Evolutionary conservation across 257 asterid genomes (phyloP), one percentile per base, ranked within the genome.

Genomic region (Capsicum pubescens): DNA sequence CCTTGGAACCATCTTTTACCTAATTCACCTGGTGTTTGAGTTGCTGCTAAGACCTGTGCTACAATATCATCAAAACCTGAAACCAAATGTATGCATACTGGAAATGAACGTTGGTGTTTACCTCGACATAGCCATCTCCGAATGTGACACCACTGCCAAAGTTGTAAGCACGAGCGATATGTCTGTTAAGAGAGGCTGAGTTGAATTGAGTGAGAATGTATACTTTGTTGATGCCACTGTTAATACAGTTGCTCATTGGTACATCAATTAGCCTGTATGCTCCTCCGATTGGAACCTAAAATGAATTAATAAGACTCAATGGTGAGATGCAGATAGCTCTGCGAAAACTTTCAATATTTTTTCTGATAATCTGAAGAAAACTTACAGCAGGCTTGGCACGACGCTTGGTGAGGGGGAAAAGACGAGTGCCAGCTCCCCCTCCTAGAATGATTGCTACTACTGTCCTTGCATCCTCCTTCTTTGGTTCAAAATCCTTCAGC

Each of bases 381-480:
- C 97, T 90, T 85, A 96, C 99, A 16, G 99, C 99, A 82, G 99
- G 98, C 89, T 96, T 96, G 69, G 99, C 99, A 3, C 98, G 93
- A 42, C 95, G 98, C 85, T 94, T 96, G 5, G 99, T 96, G 76
- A 94, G 98, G 7, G 99, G 99, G 87, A 94, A 96, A 61, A 94
- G 92, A 68, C 97, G 98, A 54, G 99, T 96, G n/a, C 99, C 99
- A 4, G 99, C 99, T 57, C 99, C 98, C 15, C 99, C 99, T 83
- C 99, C 99, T 2, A 96, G 94, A 84, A 96, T 96, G 82, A 96
- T 89, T 58, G 99, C 96, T 72, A 90, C 95, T 19, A 93, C 99
- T 0, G 95, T 94, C 87, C 91, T 96, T 12, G 98, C 83, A 66
- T 94, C 95, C 86, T 85, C 90, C 87, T 91, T 94, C 91, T 94